Percentiles rank a stretch among this genome's conserved stretches.
Evolutionary conservation across 495 filamentous ascomycete species (phyloP).

Genomic region (Daldinia vernicosa): DNA sequence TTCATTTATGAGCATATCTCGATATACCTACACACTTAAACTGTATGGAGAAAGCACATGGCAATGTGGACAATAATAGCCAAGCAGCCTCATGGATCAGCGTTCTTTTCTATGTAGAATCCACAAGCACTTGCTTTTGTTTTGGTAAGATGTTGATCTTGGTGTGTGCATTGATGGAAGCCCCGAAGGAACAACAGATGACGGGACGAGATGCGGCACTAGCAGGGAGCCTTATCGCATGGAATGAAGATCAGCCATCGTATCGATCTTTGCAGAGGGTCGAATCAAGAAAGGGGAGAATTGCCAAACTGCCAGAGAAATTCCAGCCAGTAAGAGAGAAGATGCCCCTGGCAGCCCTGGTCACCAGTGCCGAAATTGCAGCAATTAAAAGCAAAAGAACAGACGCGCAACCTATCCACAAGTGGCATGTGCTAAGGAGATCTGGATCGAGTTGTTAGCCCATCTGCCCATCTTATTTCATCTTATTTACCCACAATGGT

Average conservation of each 20-base stretch:
- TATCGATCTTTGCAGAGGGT: constrained; percentile 30
- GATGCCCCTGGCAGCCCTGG: constrained; percentile 24
- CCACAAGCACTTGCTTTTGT: neutral
- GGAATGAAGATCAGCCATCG: constrained; percentile 38
- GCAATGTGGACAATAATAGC: neutral
- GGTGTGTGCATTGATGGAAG: neutral
- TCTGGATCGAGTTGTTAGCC: constrained; percentile 34
- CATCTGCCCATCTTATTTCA: constrained; percentile 7
- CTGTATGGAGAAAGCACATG: neutral
- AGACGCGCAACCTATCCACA: constrained; percentile 41
- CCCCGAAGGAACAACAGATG: constrained; percentile 14
- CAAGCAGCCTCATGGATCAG: neutral
- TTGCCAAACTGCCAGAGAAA: constrained; percentile 17
- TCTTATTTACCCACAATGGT: constrained; percentile 10
- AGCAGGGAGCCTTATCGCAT: constrained; percentile 20
- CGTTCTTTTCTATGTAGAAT: neutral
- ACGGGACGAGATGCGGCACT: constrained; percentile 16
- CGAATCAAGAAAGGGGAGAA: constrained; percentile 34
- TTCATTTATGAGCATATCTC: neutral
- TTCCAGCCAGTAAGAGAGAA: constrained; percentile 32
- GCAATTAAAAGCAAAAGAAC: constrained; percentile 41
- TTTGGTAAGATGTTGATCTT: neutral
- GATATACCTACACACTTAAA: neutral
- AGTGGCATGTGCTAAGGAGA: constrained; percentile 39
- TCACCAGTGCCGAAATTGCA: constrained; percentile 39